These are phyloP conservation scores for Amyloporia xantha DNA, from an alignment of 768 basidiomycete genomes.

Conservation along the genomic window DNA sequence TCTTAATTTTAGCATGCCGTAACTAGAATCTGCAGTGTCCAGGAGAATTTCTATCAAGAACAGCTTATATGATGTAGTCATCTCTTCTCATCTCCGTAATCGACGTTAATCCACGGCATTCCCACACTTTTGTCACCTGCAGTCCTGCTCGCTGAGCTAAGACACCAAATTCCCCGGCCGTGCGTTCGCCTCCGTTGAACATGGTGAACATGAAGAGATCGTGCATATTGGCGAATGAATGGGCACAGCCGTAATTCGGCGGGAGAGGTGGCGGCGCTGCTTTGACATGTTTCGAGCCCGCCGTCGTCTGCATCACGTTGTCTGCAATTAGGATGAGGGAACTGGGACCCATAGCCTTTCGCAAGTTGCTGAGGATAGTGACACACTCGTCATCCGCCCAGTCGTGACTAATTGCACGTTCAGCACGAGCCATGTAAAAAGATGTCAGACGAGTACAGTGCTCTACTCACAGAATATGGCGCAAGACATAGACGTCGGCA, in stretches of 20 bases:
- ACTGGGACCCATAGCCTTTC: constrained; percentile 4
- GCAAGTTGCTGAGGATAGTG: constrained; percentile 6
- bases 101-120: constrained; percentile 4
- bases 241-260: constrained; percentile 10
- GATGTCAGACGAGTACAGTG: no score
- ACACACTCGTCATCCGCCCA: constrained; percentile 12
- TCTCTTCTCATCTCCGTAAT: constrained; percentile 9
- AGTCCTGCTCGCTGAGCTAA: constrained; percentile 10
- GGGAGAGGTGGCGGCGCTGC: constrained; percentile 9
- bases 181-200: constrained; percentile 11
- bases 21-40: no score
- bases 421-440: no score
- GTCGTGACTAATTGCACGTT: constrained; percentile 7
- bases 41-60: no score
- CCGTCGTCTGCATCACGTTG: constrained; percentile 3
- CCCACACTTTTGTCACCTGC: constrained; percentile 7
- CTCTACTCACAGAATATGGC: constrained; percentile 9
- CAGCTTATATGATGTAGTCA: neutral
- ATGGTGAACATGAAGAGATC: constrained; percentile 12
- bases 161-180: constrained; percentile 1
- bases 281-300: constrained; percentile 1
- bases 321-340: constrained; percentile 9
- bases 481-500: constrained; percentile 10
- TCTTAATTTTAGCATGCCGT: no score
- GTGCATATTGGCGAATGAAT: constrained; percentile 4